Base-by-base conservation (phyloP, 2,329 filamentous ascomycete genomes). In the Clonostachys sp. region DNA sequence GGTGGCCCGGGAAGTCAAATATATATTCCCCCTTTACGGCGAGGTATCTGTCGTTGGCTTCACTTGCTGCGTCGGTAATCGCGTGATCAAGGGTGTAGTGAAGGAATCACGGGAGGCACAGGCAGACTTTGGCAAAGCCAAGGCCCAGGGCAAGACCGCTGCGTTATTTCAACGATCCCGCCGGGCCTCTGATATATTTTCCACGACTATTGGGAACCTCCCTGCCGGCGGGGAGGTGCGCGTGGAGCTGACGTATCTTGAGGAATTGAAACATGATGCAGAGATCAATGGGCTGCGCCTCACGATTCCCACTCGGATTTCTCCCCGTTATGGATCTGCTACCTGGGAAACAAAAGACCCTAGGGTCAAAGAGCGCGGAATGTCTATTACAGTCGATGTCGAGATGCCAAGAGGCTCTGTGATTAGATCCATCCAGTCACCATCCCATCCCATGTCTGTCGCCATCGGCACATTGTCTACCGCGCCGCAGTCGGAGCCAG, bases 1-100 rank as follows among this genome's bases (percentile, higher is more conserved):
- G 1, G 7, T 51, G 1, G 53, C 66, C 13, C 52, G 62, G 12
- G 64, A 88, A 57, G 74, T 82, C n/a, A 70, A 72, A 12, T 91
- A 91, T 59, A 74, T 75, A 0, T 90, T 91, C 51, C 87, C 87
- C 0, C 71, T 91, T 0, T 87, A 85, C 53, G 84, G 89, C 57
- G 86, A 86, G 10, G 82, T 87, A 13, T 84, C 80, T 8, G 81
- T 91, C 1, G 83, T 85, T 8, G 74, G 70, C 5, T 91, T 90
- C 53, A 77, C 71, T 6, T 89, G 84, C 63, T 77, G 70, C 14
- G 72, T 90, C 42, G 83, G 77, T 34, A 65, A 73, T 34, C 78
- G 81, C 17, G 69, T 79, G 14, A 79, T 88, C 53, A 70, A 71
- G 4, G 86, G 87, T 13, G 62, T 84, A 12, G 85, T 90, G 40